Conservation (phyloP, 1,139 yeast species). For the Debaryomyces subglobosus region DNA sequence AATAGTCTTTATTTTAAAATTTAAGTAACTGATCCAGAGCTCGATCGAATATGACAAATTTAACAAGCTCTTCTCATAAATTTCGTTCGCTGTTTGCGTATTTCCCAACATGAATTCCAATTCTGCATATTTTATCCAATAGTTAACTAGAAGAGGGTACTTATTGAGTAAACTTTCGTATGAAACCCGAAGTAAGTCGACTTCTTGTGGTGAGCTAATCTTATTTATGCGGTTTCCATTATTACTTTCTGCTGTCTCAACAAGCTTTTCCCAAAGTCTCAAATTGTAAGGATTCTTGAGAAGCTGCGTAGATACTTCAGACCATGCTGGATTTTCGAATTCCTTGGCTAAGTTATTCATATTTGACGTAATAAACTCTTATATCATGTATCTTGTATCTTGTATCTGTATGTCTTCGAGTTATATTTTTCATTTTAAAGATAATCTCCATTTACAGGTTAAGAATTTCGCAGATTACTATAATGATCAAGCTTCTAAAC, state of each 20-base stretch:
- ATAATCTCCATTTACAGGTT: neutral
- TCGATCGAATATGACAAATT: slow-evolving; percentile 60
- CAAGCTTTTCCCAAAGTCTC: slow-evolving; percentile 51
- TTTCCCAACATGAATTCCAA: slow-evolving; percentile 65
- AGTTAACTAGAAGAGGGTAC: slow-evolving; percentile 74
- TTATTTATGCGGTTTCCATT: slow-evolving; percentile 41
- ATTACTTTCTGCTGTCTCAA: slow-evolving; percentile 33
- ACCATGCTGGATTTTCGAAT: slow-evolving; percentile 20
- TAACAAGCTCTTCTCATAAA: slow-evolving; percentile 59
- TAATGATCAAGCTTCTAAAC: neutral
- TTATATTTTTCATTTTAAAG: neutral
- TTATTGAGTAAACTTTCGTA: slow-evolving; percentile 60
- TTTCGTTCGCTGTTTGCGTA: slow-evolving; percentile 46
- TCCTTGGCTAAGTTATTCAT: slow-evolving; percentile 1
- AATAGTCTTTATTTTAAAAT: slow-evolving; percentile 52
- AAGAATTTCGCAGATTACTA: neutral
- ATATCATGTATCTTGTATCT: too few relatives aligned
- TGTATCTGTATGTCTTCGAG: neutral
- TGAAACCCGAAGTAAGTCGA: slow-evolving; percentile 48
- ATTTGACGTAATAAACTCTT: neutral
- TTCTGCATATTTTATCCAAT: slow-evolving; percentile 78
- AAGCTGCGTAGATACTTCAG: slow-evolving; percentile 30
- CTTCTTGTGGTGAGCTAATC: slow-evolving; percentile 40
- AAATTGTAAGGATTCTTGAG: slow-evolving; percentile 49
- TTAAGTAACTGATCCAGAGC: slow-evolving; percentile 73